Conservation (phyloP, 2,329 filamentous ascomycete species). For the Bipolaris oryzae region DNA sequence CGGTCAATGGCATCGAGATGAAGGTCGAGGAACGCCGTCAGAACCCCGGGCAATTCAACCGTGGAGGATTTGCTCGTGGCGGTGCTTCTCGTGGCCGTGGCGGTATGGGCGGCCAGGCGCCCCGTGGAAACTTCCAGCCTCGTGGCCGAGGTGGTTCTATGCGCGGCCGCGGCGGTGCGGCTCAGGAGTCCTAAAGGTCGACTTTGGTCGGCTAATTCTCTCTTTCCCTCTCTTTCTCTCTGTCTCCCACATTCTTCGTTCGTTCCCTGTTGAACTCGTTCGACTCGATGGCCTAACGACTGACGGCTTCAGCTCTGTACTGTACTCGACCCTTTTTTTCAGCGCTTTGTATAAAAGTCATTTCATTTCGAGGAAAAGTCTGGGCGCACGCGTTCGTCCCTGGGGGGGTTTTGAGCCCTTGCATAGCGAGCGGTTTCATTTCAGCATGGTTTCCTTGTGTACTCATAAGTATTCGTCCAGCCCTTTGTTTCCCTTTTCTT, state of each 20-base stretch:
- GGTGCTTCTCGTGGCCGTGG: slow-evolving; percentile 63
- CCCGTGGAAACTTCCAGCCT: slow-evolving; percentile 72
- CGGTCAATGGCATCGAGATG: slow-evolving; percentile 80
- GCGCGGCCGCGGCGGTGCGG: slow-evolving; percentile 54
- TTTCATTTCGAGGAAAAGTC: slow-evolving; percentile 45
- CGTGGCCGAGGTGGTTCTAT: slow-evolving; percentile 68
- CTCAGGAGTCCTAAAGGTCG: slow-evolving; percentile 43
- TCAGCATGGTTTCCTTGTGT: slow-evolving; percentile 41
- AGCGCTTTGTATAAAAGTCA: slow-evolving; percentile 49
- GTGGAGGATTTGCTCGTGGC: slow-evolving; percentile 48
- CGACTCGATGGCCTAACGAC: slow-evolving; percentile 34
- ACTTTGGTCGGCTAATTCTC: slow-evolving; percentile 2
- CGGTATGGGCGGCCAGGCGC: slow-evolving; percentile 62
- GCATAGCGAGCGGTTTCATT: slow-evolving; percentile 48
- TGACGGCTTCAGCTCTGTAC: slow-evolving; percentile 47
- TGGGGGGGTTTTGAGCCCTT: slow-evolving; percentile 41
- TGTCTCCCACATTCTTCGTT: slow-evolving; percentile 9
- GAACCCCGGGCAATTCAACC: slow-evolving; percentile 44
- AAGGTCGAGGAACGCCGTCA: slow-evolving; percentile 87
- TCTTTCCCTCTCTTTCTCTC: not conserved
- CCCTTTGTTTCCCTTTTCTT: slow-evolving; percentile 32
- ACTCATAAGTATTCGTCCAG: slow-evolving; percentile 35
- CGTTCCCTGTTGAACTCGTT: slow-evolving; percentile 26
- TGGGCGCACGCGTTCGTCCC: slow-evolving; percentile 38
- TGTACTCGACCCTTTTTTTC: slow-evolving; percentile 40